Evolutionary conservation across 2,329 filamentous ascomycete species (phyloP).

Genomic region (Pseudocercospora pini-densiflorae): DNA sequence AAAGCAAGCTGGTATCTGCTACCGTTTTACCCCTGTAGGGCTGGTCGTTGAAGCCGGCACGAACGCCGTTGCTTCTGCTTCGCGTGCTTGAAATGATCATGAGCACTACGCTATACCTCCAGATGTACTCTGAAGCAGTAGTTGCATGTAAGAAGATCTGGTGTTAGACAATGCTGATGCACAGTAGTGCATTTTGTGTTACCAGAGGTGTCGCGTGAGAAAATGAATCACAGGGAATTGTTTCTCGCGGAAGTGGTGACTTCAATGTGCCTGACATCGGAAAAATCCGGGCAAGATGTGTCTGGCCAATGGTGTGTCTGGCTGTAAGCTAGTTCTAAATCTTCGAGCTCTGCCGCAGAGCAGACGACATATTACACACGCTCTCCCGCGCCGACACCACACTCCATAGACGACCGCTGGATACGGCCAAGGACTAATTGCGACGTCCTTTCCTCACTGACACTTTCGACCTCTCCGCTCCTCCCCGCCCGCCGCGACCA

Average conservation of each 20-base stretch:
- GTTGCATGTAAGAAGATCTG: background rate
- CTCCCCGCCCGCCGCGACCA: conserved; percentile 20
- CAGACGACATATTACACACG: background rate
- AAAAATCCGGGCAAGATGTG: too few species aligned
- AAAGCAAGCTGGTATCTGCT: too few species aligned
- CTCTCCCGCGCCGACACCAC: conserved; percentile 8
- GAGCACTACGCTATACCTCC: background rate
- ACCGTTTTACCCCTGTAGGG: too few species aligned
- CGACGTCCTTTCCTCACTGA: conserved; percentile 9
- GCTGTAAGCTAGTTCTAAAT: background rate
- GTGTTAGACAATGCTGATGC: background rate
- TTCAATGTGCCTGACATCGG: too few species aligned
- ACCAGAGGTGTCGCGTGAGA: too few species aligned
- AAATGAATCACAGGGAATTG: too few species aligned
- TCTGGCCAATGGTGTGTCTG: background rate
- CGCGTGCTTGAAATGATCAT: background rate
- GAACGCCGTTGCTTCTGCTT: background rate
- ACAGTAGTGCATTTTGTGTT: too few species aligned
- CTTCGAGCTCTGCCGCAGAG: conserved; percentile 3
- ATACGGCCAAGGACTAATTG: conserved; percentile 6
- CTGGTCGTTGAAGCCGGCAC: background rate
- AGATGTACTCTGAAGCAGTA: background rate
- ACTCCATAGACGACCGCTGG: conserved; percentile 2
- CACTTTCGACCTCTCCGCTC: conserved; percentile 11
- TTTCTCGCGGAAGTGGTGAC: too few species aligned